Percentiles rank a stretch among this genome's conserved stretches.
phyloP scores from a whole-genome alignment of 352 stramenopile species.

The Phytophthora parvispora region DNA sequence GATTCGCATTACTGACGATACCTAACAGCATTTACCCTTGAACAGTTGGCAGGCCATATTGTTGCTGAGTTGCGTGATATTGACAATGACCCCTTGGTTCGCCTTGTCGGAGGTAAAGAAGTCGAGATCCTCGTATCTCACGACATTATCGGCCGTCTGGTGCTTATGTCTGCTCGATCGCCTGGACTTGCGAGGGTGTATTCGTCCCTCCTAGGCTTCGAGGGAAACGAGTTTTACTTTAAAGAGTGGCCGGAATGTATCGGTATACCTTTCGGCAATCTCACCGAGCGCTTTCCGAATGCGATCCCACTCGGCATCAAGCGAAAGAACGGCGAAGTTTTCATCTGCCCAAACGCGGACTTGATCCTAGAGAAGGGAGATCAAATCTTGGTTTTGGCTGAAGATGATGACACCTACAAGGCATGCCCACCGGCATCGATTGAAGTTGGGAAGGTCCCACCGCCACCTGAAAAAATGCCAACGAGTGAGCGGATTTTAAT shows the following conservation, averaged over 20 bases:
- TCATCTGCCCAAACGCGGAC: slow-evolving; percentile 52
- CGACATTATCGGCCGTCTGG: slow-evolving; percentile 86
- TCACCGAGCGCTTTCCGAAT: slow-evolving; percentile 81
- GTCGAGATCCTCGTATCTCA: slow-evolving; percentile 88
- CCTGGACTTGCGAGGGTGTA: slow-evolving; percentile 74
- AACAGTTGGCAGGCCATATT: slow-evolving; percentile 72
- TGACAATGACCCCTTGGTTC: slow-evolving; percentile 84
- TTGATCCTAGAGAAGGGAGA: slow-evolving; percentile 55
- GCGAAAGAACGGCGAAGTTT: slow-evolving; percentile 50
- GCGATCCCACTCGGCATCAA: slow-evolving; percentile 84
- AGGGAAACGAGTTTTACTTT: slow-evolving; percentile 90
- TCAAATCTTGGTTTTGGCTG: slow-evolving; percentile 79
- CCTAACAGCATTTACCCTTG: neutral
- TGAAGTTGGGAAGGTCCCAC: slow-evolving; percentile 41
- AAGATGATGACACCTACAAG: slow-evolving; percentile 90
- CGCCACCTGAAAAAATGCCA: slow-evolving; percentile 13
- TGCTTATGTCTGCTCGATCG: slow-evolving; percentile 83
- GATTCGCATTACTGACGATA: neutral
- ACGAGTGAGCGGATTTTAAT: slow-evolving; percentile 75
- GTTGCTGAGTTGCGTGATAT: slow-evolving; percentile 87
- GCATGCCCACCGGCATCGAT: slow-evolving; percentile 44
- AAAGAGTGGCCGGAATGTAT: slow-evolving; percentile 83
- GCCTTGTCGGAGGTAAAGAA: slow-evolving; percentile 72
- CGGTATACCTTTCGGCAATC: slow-evolving; percentile 66
- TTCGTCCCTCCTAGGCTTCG: slow-evolving; percentile 76